Evolutionary conservation across 2,329 filamentous ascomycete genomes (phyloP).

Genomic region (Leptographium lundbergii): DNA sequence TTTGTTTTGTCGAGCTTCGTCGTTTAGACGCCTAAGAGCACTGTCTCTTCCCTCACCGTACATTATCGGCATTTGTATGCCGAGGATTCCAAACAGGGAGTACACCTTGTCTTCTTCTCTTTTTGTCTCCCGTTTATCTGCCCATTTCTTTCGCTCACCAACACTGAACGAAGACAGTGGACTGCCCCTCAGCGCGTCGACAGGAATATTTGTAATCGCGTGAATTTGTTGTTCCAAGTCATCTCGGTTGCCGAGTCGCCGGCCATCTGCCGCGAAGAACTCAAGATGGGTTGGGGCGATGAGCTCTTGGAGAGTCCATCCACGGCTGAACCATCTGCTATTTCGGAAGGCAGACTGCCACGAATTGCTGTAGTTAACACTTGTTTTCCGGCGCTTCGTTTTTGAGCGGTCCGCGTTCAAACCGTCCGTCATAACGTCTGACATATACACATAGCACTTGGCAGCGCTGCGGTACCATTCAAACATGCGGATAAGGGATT

Average conservation of each 20-base stretch:
- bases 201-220: neutral
- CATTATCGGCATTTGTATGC: constrained; percentile 15
- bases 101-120: constrained; percentile 14
- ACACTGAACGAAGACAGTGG: neutral
- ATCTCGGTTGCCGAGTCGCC: neutral
- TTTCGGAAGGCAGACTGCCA: neutral
- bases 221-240: neutral
- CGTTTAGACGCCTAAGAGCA: neutral
- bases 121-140: constrained; percentile 3
- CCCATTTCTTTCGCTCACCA: constrained; percentile 1
- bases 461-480: constrained; percentile 1
- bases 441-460: constrained; percentile 5
- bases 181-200: neutral
- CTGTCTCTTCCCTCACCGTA: constrained; percentile 14
- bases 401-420: too few relatives aligned
- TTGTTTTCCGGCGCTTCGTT: too few relatives aligned
- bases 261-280: constrained; percentile 4
- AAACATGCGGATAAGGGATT: constrained; percentile 8
- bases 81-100: constrained; percentile 15
- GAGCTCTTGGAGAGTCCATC: constrained; percentile 10
- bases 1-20: neutral
- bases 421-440: neutral
- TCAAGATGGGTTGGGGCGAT: constrained; percentile 1
- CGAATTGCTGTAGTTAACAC: too few relatives aligned
- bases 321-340: constrained; percentile 8